Conservation (phyloP, 352 stramenopile species). For the Plasmopara muralis region DNA sequence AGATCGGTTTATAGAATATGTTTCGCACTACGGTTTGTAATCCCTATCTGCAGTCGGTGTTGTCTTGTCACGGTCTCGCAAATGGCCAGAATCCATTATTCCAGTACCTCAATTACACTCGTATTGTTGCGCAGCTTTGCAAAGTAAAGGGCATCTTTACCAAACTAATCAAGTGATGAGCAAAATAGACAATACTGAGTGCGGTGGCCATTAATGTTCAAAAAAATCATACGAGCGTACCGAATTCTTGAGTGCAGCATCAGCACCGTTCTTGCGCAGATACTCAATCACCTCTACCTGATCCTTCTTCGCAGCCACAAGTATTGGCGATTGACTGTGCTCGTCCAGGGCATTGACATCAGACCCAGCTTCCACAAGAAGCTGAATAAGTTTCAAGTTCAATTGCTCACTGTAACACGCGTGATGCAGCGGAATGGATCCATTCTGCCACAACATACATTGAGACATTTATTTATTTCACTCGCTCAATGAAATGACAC, state of each 20-base stretch:
- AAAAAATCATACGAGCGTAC: slow-evolving; percentile 9
- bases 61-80: no score
- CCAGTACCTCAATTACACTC: no score
- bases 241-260: slow-evolving; percentile 41
- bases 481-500: neutral
- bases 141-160: no score
- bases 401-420: slow-evolving; percentile 65
- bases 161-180: no score
- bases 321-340: slow-evolving; percentile 54
- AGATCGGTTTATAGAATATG: no score
- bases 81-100: no score
- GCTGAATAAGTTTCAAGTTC: slow-evolving; percentile 44
- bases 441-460: slow-evolving; percentile 34
- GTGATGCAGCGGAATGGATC: slow-evolving; percentile 64
- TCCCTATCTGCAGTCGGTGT: no score
- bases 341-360: slow-evolving; percentile 60
- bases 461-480: neutral
- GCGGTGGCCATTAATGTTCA: no score
- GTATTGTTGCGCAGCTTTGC: no score
- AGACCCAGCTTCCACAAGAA: slow-evolving; percentile 49
- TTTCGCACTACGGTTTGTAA: no score
- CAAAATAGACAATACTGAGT: no score
- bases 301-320: slow-evolving; percentile 70
- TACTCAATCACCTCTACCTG: slow-evolving; percentile 54
- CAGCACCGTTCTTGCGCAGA: slow-evolving; percentile 43